These are phyloP conservation scores for Mytilinidion resinicola DNA, from an alignment of 495 filamentous ascomycete species.

Conservation along the genomic window DNA sequence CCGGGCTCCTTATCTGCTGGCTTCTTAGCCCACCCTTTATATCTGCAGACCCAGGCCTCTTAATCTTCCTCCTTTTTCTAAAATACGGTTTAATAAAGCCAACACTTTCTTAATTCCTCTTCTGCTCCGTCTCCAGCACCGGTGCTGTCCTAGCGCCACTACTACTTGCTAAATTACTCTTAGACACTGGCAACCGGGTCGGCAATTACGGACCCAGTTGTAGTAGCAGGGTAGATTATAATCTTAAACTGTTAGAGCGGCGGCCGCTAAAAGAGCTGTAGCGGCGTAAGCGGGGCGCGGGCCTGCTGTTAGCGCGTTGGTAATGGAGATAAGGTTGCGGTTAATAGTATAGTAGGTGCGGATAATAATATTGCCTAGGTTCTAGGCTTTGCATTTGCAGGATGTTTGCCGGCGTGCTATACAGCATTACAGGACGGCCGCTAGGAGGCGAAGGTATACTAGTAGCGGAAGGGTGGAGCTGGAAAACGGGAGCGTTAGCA, in stretches of 20 bases:
- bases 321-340: constrained; percentile 15
- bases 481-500: too few relatives aligned
- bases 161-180: constrained; percentile 11
- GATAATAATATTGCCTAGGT: too few relatives aligned
- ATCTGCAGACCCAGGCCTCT: too few relatives aligned
- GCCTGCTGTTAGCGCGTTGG: constrained; percentile 18
- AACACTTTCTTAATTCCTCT: not conserved
- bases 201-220: constrained; percentile 17
- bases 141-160: constrained; percentile 4
- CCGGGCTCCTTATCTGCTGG: too few relatives aligned
- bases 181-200: constrained; percentile 16
- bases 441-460: not conserved
- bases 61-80: not conserved
- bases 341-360: not conserved
- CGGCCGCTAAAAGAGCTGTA: constrained; percentile 22
- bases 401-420: not conserved
- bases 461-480: too few relatives aligned
- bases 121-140: constrained; percentile 10
- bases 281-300: constrained; percentile 16
- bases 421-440: not conserved
- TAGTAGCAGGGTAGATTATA: constrained; percentile 21
- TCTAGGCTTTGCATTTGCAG: too few relatives aligned
- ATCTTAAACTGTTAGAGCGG: constrained; percentile 7
- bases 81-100: not conserved
- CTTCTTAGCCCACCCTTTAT: too few relatives aligned